Evolutionary conservation across 257 asterid species (phyloP).

Genomic region (Petunia secreta): DNA sequence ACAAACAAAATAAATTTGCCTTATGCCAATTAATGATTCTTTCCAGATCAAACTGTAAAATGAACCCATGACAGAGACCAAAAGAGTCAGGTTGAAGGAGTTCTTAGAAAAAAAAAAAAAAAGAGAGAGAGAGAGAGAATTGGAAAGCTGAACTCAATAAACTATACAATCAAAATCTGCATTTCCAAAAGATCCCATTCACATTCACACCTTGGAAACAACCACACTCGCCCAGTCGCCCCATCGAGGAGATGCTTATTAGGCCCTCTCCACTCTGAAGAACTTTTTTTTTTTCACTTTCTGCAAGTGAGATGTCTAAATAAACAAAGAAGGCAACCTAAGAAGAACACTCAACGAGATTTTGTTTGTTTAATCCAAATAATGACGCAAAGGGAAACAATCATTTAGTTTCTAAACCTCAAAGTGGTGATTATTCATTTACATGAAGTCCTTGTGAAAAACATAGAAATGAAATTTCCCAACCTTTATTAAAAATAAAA

Average conservation of each 20-base stretch:
- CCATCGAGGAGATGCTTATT: slow-evolving; percentile 6
- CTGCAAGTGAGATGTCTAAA: slow-evolving; percentile 9
- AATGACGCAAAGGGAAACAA: not conserved
- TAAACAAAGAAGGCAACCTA: not conserved
- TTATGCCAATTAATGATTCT: slow-evolving; percentile 6
- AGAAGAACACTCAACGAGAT: slow-evolving; percentile 5
- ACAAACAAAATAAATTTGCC: slow-evolving; percentile 1
- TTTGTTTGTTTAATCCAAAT: not conserved
- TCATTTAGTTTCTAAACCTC: slow-evolving; percentile 1
- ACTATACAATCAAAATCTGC: not conserved
- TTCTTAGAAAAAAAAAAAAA: not conserved
- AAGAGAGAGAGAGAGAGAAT: not conserved
- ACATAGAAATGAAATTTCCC: not conserved
- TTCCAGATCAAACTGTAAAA: not conserved
- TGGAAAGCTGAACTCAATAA: no score
- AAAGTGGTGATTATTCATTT: not conserved
- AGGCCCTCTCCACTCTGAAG: slow-evolving; percentile 2
- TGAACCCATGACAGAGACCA: not conserved
- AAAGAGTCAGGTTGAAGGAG: not conserved
- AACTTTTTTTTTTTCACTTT: not conserved
- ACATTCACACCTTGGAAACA: slow-evolving; percentile 19
- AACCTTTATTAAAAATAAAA: not conserved
- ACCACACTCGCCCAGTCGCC: not conserved
- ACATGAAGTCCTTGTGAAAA: not conserved
- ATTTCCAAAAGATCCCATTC: not conserved